Percentiles rank a stretch among this genome's conserved stretches.
Conservation (phyloP, 148 eudicot species). For the Fagopyrum esculentum region DNA sequence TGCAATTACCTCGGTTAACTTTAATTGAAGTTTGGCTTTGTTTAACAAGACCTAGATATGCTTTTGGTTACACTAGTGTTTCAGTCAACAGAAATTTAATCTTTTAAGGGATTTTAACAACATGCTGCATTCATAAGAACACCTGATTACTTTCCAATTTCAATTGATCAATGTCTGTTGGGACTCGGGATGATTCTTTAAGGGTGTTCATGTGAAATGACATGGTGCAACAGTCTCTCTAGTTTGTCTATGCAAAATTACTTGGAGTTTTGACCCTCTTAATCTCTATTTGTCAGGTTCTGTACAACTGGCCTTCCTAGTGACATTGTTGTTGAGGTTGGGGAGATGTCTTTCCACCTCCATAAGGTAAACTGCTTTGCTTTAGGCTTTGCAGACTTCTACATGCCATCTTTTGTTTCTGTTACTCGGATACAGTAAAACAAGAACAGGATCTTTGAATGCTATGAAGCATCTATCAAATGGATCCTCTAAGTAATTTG, state of each 20-base stretch:
- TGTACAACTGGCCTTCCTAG: constrained; percentile 93
- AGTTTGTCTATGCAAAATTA: neutral
- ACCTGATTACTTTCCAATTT: too few species aligned
- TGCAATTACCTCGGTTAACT: neutral
- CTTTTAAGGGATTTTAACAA: neutral
- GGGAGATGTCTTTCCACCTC: constrained; percentile 86
- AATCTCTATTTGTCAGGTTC: constrained; percentile 47
- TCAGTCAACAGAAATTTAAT: neutral
- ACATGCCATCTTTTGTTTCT: neutral
- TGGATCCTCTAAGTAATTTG: too few species aligned
- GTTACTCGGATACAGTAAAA: neutral
- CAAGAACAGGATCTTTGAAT: too few species aligned
- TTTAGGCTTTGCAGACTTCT: neutral
- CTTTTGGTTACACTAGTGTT: neutral
- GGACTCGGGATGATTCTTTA: neutral
- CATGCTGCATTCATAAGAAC: neutral
- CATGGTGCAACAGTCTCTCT: neutral
- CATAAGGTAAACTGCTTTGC: constrained; percentile 54
- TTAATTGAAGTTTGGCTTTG: neutral
- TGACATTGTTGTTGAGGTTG: constrained; percentile 76
- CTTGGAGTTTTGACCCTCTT: neutral
- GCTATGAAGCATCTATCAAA: too few species aligned
- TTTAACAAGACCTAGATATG: neutral
- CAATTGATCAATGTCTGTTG: too few species aligned
- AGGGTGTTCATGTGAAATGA: neutral